Conservation (phyloP, 768 basidiomycete genomes). For the Psilocybe sp. region DNA sequence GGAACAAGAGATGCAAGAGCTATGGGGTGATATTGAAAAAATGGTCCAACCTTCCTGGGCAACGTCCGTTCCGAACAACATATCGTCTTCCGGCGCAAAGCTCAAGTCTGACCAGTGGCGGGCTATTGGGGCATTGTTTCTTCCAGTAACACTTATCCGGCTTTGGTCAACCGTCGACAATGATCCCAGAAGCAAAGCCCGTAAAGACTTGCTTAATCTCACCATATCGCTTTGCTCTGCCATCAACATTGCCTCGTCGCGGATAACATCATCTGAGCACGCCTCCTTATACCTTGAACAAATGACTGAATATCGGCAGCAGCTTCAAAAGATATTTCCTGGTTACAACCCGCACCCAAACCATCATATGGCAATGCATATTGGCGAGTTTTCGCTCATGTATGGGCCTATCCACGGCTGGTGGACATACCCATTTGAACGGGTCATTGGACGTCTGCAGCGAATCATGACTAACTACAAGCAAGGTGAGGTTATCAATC, state of each 20-base stretch:
- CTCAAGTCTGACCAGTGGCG: slow-evolving; percentile 36
- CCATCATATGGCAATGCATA: slow-evolving; percentile 22
- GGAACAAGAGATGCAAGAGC: slow-evolving; percentile 12
- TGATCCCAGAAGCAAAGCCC: background rate
- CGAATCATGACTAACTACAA: slow-evolving; percentile 26
- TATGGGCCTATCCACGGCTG: slow-evolving; percentile 32
- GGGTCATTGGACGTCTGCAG: slow-evolving; percentile 34
- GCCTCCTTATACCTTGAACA: background rate
- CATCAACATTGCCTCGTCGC: slow-evolving; percentile 1
- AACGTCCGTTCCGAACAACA: slow-evolving; percentile 16
- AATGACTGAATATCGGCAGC: slow-evolving; percentile 1
- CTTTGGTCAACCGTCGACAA: slow-evolving; percentile 23
- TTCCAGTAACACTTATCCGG: slow-evolving; percentile 30
- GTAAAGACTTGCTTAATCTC: slow-evolving; percentile 2
- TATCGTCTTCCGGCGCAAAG: slow-evolving; percentile 19
- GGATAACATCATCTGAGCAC: background rate
- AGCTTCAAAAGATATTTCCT: slow-evolving; percentile 3
- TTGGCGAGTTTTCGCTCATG: slow-evolving; percentile 17
- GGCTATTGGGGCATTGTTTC: slow-evolving; percentile 24
- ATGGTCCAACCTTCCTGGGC: slow-evolving; percentile 24
- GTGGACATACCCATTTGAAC: slow-evolving; percentile 38
- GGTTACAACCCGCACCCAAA: slow-evolving; percentile 17
- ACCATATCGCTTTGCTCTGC: slow-evolving; percentile 10
- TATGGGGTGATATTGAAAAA: slow-evolving; percentile 22
- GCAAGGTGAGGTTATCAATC: slow-evolving; percentile 1